A percentile compares a stretch with the other conserved stretches of the same genome.
These are phyloP conservation scores for Onygenales sp. DNA, from an alignment of 2,329 filamentous ascomycete genomes.

Conservation along the genomic window DNA sequence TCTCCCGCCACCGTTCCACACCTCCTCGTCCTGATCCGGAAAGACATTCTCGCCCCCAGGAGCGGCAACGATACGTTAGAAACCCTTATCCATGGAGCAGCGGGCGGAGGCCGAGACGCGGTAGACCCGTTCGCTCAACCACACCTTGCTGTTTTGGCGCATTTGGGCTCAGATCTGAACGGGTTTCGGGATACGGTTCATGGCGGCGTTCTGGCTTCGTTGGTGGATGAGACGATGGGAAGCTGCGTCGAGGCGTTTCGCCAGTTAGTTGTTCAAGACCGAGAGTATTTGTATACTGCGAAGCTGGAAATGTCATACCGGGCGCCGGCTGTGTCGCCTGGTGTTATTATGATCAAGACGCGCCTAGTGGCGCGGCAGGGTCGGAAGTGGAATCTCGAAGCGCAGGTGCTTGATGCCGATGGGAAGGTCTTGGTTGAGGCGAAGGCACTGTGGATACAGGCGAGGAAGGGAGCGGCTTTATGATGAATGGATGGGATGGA, in stretches of 20 bases:
- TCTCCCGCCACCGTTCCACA: conserved; percentile 12
- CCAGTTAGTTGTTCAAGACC: neutral
- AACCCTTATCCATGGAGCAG: neutral
- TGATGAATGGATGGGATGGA: too few species aligned
- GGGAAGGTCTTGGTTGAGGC: conserved; percentile 68
- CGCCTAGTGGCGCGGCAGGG: conserved; percentile 80
- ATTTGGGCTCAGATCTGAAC: conserved; percentile 10
- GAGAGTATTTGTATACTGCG: conserved; percentile 48
- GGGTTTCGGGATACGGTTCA: conserved; percentile 11
- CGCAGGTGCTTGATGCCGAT: conserved; percentile 65
- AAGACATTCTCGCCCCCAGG: neutral
- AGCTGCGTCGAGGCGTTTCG: conserved; percentile 50
- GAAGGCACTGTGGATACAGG: conserved; percentile 58
- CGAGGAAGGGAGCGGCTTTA: neutral
- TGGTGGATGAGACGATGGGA: conserved; percentile 51
- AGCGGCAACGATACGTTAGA: neutral
- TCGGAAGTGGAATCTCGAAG: conserved; percentile 89
- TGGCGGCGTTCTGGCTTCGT: conserved; percentile 12
- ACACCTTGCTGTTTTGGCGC: conserved; percentile 9
- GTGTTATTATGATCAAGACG: conserved; percentile 68
- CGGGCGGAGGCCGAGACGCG: too few species aligned
- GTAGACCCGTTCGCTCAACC: conserved; percentile 2
- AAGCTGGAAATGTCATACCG: conserved; percentile 76
- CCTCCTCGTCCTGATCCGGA: conserved; percentile 10
- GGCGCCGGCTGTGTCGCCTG: conserved; percentile 64